Conservation (phyloP, 2,329 filamentous ascomycete genomes). For the Beauveria pseudobassiana region DNA sequence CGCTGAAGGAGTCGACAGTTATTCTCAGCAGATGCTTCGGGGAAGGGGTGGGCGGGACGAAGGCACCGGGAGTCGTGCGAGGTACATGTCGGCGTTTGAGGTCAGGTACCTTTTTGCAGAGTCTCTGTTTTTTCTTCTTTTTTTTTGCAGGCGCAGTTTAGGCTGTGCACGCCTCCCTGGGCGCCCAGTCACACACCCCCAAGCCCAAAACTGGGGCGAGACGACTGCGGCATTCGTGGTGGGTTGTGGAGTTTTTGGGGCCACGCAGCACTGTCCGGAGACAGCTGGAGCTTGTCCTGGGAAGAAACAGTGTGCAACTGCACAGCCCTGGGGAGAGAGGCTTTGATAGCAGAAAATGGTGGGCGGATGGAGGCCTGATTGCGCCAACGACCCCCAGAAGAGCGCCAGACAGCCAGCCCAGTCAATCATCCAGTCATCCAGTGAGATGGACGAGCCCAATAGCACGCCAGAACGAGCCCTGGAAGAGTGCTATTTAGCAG, state of each 20-base stretch:
- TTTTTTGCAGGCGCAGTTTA: neutral
- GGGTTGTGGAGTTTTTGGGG: slow-evolving; percentile 3
- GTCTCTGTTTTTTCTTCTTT: neutral
- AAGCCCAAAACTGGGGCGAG: slow-evolving; percentile 1
- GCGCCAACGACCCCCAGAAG: neutral
- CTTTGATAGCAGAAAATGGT: neutral
- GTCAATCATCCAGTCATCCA: neutral
- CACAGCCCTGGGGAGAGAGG: neutral
- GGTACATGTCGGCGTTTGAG: slow-evolving; percentile 15
- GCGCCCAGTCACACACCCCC: neutral
- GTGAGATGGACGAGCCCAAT: neutral
- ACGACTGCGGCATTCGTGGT: slow-evolving; percentile 8
- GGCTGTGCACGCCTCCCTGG: neutral
- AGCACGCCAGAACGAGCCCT: neutral
- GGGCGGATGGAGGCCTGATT: neutral
- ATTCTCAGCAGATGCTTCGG: neutral
- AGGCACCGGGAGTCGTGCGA: slow-evolving; percentile 13
- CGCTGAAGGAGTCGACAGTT: too few relatives aligned
- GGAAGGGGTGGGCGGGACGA: slow-evolving; percentile 9
- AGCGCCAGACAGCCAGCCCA: neutral
- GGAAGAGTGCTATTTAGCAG: neutral
- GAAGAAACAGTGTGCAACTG: neutral
- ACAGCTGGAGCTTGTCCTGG: neutral
- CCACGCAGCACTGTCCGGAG: slow-evolving; percentile 4
- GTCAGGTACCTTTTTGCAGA: slow-evolving; percentile 12